Conservation (phyloP, 495 filamentous ascomycete genomes). For the Penicillium antarcticum region DNA sequence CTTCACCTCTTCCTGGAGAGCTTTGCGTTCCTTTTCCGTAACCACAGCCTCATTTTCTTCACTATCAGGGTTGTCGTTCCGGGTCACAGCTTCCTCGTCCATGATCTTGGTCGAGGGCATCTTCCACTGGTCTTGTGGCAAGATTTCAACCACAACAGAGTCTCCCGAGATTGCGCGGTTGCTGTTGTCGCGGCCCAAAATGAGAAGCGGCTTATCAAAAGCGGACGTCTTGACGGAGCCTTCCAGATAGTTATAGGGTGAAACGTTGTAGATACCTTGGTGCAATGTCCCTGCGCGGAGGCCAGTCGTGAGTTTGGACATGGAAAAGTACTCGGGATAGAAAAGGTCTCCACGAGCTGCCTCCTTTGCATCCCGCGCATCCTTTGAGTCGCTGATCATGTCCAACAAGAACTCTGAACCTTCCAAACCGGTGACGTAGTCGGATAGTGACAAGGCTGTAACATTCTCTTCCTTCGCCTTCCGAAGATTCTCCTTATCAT, state of each 20-base stretch:
- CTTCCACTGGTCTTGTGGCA: slow-evolving; percentile 96
- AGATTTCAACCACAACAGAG: slow-evolving; percentile 83
- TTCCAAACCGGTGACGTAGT: slow-evolving; percentile 81
- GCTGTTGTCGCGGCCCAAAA: slow-evolving; percentile 94
- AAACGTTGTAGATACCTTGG: slow-evolving; percentile 93
- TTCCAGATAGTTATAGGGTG: slow-evolving; percentile 95
- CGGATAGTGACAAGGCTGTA: slow-evolving; percentile 59
- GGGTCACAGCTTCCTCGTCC: slow-evolving; percentile 88
- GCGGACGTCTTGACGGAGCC: slow-evolving; percentile 84
- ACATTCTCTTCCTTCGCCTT: slow-evolving; percentile 79
- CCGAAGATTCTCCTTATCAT: slow-evolving; percentile 81
- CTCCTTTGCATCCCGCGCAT: slow-evolving; percentile 60
- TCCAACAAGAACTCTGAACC: slow-evolving; percentile 84
- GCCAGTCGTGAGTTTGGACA: slow-evolving; percentile 95
- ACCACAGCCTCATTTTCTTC: slow-evolving; percentile 75
- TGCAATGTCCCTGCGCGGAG: slow-evolving; percentile 82
- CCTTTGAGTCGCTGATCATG: slow-evolving; percentile 80
- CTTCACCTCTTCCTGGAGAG: slow-evolving; percentile 86
- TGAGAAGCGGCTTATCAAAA: slow-evolving; percentile 82
- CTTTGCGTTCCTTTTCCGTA: slow-evolving; percentile 78
- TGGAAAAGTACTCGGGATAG: slow-evolving; percentile 78
- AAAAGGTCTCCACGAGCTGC: slow-evolving; percentile 61
- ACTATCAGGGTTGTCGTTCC: slow-evolving; percentile 84
- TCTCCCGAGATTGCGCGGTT: slow-evolving; percentile 92
- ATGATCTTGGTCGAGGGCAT: slow-evolving; percentile 90